Base-by-base conservation (phyloP, 257 asterid species). In the Rhazya stricta region DNA sequence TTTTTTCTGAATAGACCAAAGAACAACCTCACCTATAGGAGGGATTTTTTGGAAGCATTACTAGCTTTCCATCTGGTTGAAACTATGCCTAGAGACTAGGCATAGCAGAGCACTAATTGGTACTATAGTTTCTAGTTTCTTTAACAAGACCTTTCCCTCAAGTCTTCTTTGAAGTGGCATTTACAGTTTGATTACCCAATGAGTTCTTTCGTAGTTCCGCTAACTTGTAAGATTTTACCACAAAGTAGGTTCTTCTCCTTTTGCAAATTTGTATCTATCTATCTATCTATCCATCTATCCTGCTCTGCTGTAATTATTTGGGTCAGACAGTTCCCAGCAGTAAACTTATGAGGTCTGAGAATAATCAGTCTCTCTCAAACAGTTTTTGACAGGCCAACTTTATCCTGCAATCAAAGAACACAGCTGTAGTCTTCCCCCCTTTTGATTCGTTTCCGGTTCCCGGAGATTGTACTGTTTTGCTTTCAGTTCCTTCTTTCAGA, bases 401-500 rank as follows among this genome's bases (percentile, higher is more conserved):
- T 12, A 34, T 63, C 36, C 62, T 41, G 3, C 13, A 58, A 27
- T 34, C 74, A 41, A 42, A 32, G 74, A 54, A 27, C 36, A 32
- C 79, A 67, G 61, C 74, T 68, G 74, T 67, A 27, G 19, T 41
- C 25, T 23, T 29, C 5, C 57, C 8, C 43, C 5, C 43, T 16
- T 8, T 34, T 34, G 21, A 15, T 34, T 18, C 25, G 4, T 6
- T 62, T 32, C 69, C 3, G 25, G 21, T 62, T 30, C 39, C 48
- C 48, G 46, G 1, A 25, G 34, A 68, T 53, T 46, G 4, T 53
- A 10, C 66, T 29, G 77, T 74, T 77, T 74, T 76, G 71, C 81
- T 69, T 76, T 83, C 86, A 76, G 77, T 60, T 74, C 78, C 78
- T 45, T 69, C n/a, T 81, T 69, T 42, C 76, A 42, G 66, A 77